Conservation (phyloP, 129 eudicot species). For the Heracleum sosnowskyi region DNA sequence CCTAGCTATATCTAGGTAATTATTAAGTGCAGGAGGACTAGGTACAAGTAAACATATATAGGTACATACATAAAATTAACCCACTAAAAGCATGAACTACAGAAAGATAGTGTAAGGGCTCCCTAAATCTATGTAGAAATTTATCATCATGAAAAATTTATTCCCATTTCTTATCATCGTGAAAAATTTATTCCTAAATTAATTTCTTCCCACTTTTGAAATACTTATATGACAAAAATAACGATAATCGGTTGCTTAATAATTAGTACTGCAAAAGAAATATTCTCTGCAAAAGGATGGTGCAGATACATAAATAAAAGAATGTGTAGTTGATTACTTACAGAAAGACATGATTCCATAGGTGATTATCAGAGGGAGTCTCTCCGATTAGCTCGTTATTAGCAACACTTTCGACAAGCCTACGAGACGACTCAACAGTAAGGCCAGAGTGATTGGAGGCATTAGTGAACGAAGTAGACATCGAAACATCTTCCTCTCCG, state of each 20-base stretch:
- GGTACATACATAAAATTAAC: background rate
- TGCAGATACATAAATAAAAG: background rate
- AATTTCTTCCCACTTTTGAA: no score
- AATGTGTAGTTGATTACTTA: slow-evolving; percentile 14
- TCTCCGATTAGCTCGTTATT: slow-evolving; percentile 42
- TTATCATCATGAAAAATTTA: no score
- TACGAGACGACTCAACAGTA: slow-evolving; percentile 42
- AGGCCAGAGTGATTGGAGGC: slow-evolving; percentile 48
- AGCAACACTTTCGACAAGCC: slow-evolving; percentile 32
- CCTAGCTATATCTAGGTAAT: slow-evolving; percentile 3
- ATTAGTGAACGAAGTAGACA: slow-evolving; percentile 39
- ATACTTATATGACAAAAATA: no score
- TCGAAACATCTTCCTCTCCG: slow-evolving; percentile 48
- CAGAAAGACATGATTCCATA: slow-evolving; percentile 55
- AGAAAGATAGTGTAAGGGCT: no score
- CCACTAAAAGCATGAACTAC: background rate
- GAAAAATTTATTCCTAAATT: no score
- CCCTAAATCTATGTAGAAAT: no score
- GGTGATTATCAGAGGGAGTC: slow-evolving; percentile 48
- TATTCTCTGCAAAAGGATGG: background rate
- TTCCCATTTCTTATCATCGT: no score
- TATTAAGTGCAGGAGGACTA: background rate
- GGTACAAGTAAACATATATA: background rate
- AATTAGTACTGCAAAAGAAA: background rate
- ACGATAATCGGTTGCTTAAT: no score